phyloP scores from a whole-genome alignment of 2,329 filamentous ascomycete genomes.

The Fusarium mexicanum region DNA sequence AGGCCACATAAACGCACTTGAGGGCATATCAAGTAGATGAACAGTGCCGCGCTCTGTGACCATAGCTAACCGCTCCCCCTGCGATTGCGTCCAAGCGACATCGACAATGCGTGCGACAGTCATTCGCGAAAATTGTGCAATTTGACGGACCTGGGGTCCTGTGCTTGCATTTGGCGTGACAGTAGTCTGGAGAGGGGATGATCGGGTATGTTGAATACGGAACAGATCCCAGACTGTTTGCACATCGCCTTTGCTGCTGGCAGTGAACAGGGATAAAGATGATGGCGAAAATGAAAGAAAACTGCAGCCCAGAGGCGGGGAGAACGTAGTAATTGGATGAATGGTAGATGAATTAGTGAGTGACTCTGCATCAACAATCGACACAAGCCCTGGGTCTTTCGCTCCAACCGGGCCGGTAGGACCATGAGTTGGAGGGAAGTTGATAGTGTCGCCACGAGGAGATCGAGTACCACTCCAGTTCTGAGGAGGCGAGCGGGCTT shows the following conservation, averaged over 20 bases:
- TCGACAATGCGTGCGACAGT: slow-evolving; percentile 92
- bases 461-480: slow-evolving; percentile 59
- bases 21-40: slow-evolving; percentile 88
- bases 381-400: slow-evolving; percentile 78
- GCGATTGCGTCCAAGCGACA: slow-evolving; percentile 84
- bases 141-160: slow-evolving; percentile 76
- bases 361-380: slow-evolving; percentile 75
- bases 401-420: slow-evolving; percentile 64
- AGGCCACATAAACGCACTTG: slow-evolving; percentile 87
- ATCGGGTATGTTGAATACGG: slow-evolving; percentile 69
- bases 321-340: slow-evolving; percentile 76
- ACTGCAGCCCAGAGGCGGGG: slow-evolving; percentile 78
- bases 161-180: slow-evolving; percentile 55
- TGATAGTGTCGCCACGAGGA: slow-evolving; percentile 57
- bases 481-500: slow-evolving; percentile 57
- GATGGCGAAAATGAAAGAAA: slow-evolving; percentile 82
- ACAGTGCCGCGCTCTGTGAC: slow-evolving; percentile 95
- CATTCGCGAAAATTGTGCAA: slow-evolving; percentile 89
- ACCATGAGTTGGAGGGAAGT: slow-evolving; percentile 82
- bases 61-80: slow-evolving; percentile 85
- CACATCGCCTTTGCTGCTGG: slow-evolving; percentile 84
- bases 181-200: slow-evolving; percentile 65
- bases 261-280: slow-evolving; percentile 78
- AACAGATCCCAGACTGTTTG: slow-evolving; percentile 85
- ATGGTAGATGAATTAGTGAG: slow-evolving; percentile 63